These are phyloP conservation scores for Nyctanthes arbortristis DNA, from an alignment of 257 asterid species.

Conservation along the genomic window DNA sequence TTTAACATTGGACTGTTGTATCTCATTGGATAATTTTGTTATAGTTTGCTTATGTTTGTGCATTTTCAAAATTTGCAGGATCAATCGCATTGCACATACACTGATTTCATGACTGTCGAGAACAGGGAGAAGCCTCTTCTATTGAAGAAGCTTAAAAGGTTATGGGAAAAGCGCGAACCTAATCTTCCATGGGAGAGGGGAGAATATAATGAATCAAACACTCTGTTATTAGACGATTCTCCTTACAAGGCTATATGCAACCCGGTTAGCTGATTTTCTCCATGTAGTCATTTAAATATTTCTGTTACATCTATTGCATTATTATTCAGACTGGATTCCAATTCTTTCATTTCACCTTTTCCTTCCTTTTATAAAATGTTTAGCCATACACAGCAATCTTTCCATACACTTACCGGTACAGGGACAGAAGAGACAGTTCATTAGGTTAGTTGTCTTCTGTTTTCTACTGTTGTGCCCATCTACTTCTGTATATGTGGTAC, in stretches of 20 bases:
- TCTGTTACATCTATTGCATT: constrained; percentile 17
- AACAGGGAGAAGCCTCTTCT: constrained; percentile 67
- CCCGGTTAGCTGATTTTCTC: constrained; percentile 60
- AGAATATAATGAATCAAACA: constrained; percentile 70
- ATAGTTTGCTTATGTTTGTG: constrained; percentile 5
- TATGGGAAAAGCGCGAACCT: constrained; percentile 70
- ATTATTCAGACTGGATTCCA: constrained; percentile 16
- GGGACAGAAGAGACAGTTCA: constrained; percentile 50
- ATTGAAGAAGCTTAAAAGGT: constrained; percentile 66
- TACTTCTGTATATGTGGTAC: not conserved
- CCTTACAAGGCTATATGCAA: constrained; percentile 77
- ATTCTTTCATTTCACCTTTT: constrained; percentile 23
- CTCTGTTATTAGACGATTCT: constrained; percentile 83
- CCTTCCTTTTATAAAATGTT: constrained; percentile 9
- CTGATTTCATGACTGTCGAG: constrained; percentile 57
- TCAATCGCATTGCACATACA: constrained; percentile 72
- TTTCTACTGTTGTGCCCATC: constrained; percentile 10
- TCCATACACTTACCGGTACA: constrained; percentile 56
- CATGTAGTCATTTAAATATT: constrained; percentile 2
- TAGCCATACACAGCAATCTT: constrained; percentile 78
- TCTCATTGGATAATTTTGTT: constrained; percentile 4
- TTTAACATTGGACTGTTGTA: not conserved
- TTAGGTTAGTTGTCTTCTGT: constrained; percentile 55
- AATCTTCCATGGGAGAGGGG: constrained; percentile 86
- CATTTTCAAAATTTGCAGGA: constrained; percentile 50